Base-by-base conservation (phyloP, 2,329 filamentous ascomycete genomes). In the Aspergillus amoenus region DNA sequence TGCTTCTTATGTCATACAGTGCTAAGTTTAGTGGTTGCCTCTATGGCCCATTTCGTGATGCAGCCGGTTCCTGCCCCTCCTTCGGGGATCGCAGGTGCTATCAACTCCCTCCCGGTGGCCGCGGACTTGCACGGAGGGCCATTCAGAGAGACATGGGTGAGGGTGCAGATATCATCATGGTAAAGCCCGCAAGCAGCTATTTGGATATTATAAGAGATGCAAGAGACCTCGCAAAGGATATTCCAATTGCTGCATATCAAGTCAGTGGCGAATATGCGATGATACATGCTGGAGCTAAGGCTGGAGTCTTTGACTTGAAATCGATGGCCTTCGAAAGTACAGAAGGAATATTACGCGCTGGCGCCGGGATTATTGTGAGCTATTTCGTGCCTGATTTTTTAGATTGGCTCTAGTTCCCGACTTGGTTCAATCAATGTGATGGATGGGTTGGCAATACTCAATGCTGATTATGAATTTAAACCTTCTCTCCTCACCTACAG, bases 161-260 rank as follows among this genome's bases (percentile, higher is more conserved):
- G 77, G 94, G 94, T 24, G 94, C 94, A 18, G 94, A 99, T 70
- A 91, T 97, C 66, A 96, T 99, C 77, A 97, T 99, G 93, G 94
- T 99, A 61, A 99, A 99, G 82, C 94, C 94, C 2, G 94, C 94
- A 9, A 90, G 90, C 67, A 91, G 93, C 75, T 99, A 96, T 73
- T 83, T 99, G 45, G 94, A 99, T 76, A 96, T 99, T 68, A 97
- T 99, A 74, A 91, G 90, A 65, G 94, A 99, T 71, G 94, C 94
- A 52, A 97, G 96, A 80, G 92, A 97, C 53, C 84, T 97, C 53
- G 93, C 91, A 58, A 89, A 88, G 71, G 92, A 97, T 73, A 82
- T 97, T 74, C 94, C 94, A 2, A 84, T 99, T 37, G 93, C 94
- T 1, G 93, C 94, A 21, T 99, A 99, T 75, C 94, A 99, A 74